Conservation (phyloP, 2,329 filamentous ascomycete genomes). For the Lasiodiplodia sp. region DNA sequence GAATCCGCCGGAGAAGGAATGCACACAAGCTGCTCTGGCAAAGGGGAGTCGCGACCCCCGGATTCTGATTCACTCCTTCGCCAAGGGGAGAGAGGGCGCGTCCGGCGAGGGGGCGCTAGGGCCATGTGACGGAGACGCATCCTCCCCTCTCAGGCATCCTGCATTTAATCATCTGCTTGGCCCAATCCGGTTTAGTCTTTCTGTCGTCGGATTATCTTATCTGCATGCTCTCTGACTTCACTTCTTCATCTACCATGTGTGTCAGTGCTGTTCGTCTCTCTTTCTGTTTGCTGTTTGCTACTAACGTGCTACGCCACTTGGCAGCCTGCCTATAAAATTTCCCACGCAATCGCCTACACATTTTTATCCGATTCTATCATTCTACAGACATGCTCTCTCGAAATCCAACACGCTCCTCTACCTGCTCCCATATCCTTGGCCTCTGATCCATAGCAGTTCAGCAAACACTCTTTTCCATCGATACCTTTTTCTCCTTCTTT, state of each 20-base stretch:
- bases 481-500: no score
- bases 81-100: neutral
- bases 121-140: neutral
- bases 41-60: neutral
- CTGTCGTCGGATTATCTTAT: slow-evolving; percentile 3
- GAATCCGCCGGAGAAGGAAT: neutral
- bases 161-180: neutral
- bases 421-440: no score
- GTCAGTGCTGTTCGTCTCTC: neutral
- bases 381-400: no score
- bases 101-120: neutral
- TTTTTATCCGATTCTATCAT: no score
- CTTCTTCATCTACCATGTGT: no score
- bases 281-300: no score
- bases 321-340: no score
- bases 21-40: neutral
- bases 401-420: no score
- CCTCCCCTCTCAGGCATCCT: neutral
- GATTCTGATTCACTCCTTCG: neutral
- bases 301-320: no score
- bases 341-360: no score
- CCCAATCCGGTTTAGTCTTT: neutral
- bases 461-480: no score
- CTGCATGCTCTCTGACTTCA: neutral
- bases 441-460: no score